Evolutionary conservation across 2,329 filamentous ascomycete species (phyloP), one percentile per base, ranked within the genome.

Genomic region (Colletotrichum simmondsii): DNA sequence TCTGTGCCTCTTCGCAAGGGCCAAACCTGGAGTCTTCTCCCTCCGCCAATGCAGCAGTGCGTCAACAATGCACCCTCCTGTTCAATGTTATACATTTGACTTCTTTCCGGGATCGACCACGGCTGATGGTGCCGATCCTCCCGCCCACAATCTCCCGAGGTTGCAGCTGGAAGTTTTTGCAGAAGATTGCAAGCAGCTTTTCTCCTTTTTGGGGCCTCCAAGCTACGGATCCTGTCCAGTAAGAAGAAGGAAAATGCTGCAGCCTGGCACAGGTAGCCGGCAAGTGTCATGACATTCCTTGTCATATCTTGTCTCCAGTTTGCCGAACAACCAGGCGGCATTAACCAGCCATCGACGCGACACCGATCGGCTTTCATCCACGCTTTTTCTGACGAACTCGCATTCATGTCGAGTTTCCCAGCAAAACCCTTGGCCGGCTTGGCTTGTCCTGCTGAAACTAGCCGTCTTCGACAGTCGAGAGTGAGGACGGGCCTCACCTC

Each of bases 1-100:
- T 60, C 54, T 65, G 60, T 63, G 60, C 42, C 42, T 14, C 30
- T 14, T 35, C 42, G 26, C 60, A 53, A 24, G 60, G 60, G 42
- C 14, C 63, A 32, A 19, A n/a, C 35, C 53, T 46, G 16, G 19
- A 46, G n/a, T n/a, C 26, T 49, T 49, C 19, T 49, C 26, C 52
- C 35, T 32, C 26, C 16, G 26, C 54, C 28, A 22, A 57, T 57
- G 54, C 53, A 28, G 16, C 26, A n/a, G 28, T 32, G 54, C 28
- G 54, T 11, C 26, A 28, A 30, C 26, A 56, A 61, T 30, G 59
- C 59, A 62, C 59, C 19, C 32, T 62, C 42, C 59, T n/a, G 19
- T 61, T 30, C 19, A 19, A 11, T 19, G 35, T 49, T 28, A n/a
- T 49, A 49, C 37, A 49, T 32, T n/a, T 19, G 42, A n/a, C 42